phyloP scores from a whole-genome alignment of 257 asterid genomes.

The Solanum medicagineum region DNA sequence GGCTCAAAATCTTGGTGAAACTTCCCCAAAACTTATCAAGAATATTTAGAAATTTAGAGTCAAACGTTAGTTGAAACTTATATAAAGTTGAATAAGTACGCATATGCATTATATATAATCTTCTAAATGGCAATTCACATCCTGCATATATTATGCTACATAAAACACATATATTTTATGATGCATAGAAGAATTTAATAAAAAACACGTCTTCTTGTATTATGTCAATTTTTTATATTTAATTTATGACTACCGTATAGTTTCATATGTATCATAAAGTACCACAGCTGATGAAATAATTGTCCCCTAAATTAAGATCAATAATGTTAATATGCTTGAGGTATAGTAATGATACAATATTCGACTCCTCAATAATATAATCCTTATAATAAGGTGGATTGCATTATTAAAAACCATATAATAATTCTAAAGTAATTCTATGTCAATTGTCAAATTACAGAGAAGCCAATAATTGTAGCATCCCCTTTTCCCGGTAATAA shows the following conservation, averaged over 20 bases:
- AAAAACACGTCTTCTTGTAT: not conserved
- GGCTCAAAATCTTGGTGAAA: no score
- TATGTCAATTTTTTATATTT: not conserved
- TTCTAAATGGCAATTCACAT: not conserved
- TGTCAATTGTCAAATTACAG: not conserved
- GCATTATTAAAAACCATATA: not conserved
- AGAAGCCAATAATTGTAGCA: not conserved
- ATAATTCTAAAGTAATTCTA: not conserved
- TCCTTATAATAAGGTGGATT: not conserved
- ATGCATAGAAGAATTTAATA: no score
- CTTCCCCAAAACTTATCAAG: no score
- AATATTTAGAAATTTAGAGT: no score
- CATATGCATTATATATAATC: rapidly evolving
- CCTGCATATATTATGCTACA: rapidly evolving
- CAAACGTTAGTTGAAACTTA: not conserved
- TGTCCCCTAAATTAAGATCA: not conserved
- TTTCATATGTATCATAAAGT: not conserved
- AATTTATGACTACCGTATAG: not conserved
- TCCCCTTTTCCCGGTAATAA: not conserved
- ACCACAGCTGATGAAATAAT: not conserved
- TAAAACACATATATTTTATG: not conserved
- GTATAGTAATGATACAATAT: not conserved
- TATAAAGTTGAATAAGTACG: not conserved
- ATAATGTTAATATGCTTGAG: not conserved
- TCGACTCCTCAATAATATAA: not conserved